Conservation (phyloP, 768 basidiomycete genomes). For the Rhodotorula diobovata region DNA sequence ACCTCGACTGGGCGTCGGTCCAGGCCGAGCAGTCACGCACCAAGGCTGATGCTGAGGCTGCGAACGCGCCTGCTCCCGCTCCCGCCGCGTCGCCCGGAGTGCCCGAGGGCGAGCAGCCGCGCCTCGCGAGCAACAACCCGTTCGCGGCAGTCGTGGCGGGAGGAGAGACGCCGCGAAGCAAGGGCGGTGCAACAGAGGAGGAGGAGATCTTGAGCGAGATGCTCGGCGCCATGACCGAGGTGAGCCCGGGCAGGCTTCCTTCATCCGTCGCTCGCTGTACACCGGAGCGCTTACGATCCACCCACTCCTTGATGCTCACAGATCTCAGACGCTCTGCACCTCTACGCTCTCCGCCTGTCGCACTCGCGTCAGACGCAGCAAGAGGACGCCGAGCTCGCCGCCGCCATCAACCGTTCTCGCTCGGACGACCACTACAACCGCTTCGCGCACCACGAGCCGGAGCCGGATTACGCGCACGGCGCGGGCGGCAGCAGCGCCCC, state of each 20-base stretch:
- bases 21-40: conserved; percentile 31
- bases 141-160: conserved; percentile 17
- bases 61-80: background rate
- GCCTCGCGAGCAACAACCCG: conserved; percentile 28
- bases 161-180: background rate
- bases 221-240: conserved; percentile 21
- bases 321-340: conserved; percentile 28
- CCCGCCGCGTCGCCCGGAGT: background rate
- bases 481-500: conserved; percentile 18
- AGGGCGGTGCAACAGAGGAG: conserved; percentile 8
- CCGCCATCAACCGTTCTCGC: conserved; percentile 10
- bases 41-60: background rate
- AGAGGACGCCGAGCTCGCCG: conserved; percentile 14
- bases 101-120: background rate
- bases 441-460: background rate
- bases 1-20: conserved; percentile 35
- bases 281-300: background rate
- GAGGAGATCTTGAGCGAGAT: conserved; percentile 20
- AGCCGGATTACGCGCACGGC: background rate
- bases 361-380: background rate
- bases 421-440: background rate
- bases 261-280: too few species aligned
- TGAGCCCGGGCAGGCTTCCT: background rate
- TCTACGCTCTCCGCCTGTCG: background rate
- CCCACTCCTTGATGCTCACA: background rate